Evolutionary conservation across 768 basidiomycete species (phyloP).

Genomic region (Bullera alba): DNA sequence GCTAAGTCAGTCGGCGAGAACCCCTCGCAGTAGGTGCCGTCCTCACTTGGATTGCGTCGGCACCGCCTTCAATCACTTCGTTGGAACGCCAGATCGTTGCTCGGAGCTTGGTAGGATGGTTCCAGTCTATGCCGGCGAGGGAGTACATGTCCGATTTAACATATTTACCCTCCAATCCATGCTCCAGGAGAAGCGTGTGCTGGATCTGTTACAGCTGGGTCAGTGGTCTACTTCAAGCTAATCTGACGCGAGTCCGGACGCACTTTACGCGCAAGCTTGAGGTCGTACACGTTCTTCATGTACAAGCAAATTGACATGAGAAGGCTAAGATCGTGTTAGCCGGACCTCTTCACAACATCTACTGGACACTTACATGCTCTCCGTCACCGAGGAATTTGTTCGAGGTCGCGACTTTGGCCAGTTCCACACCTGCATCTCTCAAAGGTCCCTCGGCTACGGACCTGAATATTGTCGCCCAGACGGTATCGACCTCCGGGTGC

Average conservation of each 20-base stretch:
- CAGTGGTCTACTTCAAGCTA: background rate
- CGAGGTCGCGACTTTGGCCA: slow-evolving; percentile 19
- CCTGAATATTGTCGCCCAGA: slow-evolving; percentile 12
- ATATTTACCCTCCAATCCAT: slow-evolving; percentile 17
- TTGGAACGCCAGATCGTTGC: slow-evolving; percentile 19
- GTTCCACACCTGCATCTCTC: slow-evolving; percentile 12
- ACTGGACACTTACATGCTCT: slow-evolving; percentile 1
- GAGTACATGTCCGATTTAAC: slow-evolving; percentile 29
- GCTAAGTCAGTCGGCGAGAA: background rate
- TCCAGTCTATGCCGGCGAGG: slow-evolving; percentile 25
- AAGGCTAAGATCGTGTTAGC: background rate
- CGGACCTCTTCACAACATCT: background rate
- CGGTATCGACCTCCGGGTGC: slow-evolving; percentile 11
- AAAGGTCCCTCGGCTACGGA: slow-evolving; percentile 25
- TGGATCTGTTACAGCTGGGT: slow-evolving; percentile 8
- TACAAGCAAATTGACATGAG: slow-evolving; percentile 23
- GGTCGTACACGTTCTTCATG: slow-evolving; percentile 15
- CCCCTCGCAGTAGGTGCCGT: background rate
- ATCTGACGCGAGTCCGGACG: background rate
- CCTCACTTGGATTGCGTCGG: slow-evolving; percentile 11
- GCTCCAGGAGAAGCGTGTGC: slow-evolving; percentile 13
- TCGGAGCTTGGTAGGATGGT: slow-evolving; percentile 20
- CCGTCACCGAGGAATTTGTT: background rate
- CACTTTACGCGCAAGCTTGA: background rate
- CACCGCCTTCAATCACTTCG: slow-evolving; percentile 14